Conservation (phyloP, 306 rosid species). For the Amphicarpaea edgeworthii region DNA sequence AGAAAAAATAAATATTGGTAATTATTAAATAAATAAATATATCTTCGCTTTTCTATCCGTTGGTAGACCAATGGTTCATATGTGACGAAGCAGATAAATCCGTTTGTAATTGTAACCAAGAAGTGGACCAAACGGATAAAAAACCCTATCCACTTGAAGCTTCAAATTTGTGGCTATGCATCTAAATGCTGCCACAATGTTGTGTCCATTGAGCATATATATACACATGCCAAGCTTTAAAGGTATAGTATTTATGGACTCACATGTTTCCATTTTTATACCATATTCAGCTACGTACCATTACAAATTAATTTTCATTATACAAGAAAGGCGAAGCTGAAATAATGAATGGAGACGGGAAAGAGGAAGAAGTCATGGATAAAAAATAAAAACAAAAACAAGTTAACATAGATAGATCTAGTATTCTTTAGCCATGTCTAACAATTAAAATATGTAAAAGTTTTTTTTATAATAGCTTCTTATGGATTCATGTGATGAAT, state of each 20-base stretch:
- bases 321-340: neutral
- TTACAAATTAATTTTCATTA: neutral
- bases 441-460: too few species aligned
- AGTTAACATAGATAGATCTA: too few species aligned
- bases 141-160: conserved; percentile 64
- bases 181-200: neutral
- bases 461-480: too few species aligned
- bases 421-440: too few species aligned
- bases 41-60: conserved; percentile 26
- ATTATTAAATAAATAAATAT: neutral
- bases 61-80: conserved; percentile 51
- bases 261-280: neutral
- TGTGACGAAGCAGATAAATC: conserved; percentile 38
- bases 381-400: too few species aligned
- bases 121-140: conserved; percentile 58
- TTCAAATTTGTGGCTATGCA: conserved; percentile 51
- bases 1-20: neutral
- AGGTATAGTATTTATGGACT: neutral
- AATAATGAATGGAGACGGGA: too few species aligned
- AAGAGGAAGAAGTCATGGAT: too few species aligned
- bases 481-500: too few species aligned
- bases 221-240: neutral
- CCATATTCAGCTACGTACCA: neutral
- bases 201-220: neutral
- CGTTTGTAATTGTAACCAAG: conserved; percentile 21